phyloP scores from a whole-genome alignment of 2,329 filamentous ascomycete species.

The Penicillium brevicompactum region DNA sequence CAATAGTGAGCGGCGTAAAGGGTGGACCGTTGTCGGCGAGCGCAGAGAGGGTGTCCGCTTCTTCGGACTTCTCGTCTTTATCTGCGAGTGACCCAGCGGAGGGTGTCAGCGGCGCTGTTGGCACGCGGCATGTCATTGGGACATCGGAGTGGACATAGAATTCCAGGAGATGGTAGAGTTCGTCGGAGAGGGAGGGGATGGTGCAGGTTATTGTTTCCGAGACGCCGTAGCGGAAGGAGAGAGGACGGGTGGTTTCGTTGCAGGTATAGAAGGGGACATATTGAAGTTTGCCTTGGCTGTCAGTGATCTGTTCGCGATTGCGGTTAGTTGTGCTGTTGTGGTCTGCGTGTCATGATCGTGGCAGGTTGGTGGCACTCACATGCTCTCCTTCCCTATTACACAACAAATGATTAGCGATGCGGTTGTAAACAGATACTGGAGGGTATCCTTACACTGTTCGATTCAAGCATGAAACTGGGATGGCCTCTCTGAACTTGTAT shows the following conservation, averaged over 20 bases:
- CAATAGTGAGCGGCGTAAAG: constrained; percentile 79
- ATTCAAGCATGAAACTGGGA: constrained; percentile 73
- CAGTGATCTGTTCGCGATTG: constrained; percentile 60
- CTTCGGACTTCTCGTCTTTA: constrained; percentile 46
- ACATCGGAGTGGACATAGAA: constrained; percentile 98
- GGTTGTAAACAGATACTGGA: not conserved
- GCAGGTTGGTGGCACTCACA: constrained; percentile 18
- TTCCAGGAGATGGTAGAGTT: constrained; percentile 61
- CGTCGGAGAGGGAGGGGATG: constrained; percentile 54
- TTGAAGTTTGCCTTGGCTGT: constrained; percentile 77
- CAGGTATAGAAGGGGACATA: constrained; percentile 90
- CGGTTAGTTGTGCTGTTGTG: constrained; percentile 4
- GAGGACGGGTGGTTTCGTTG: constrained; percentile 79
- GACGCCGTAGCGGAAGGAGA: constrained; percentile 84
- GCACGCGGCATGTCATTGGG: constrained; percentile 86
- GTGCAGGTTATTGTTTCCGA: constrained; percentile 62
- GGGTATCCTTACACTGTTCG: constrained; percentile 65
- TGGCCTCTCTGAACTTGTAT: constrained; percentile 60
- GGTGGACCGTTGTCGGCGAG: constrained; percentile 33
- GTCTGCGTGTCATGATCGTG: constrained; percentile 10
- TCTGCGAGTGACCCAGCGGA: constrained; percentile 26
- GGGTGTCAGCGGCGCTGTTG: constrained; percentile 66
- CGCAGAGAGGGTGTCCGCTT: constrained; percentile 50
- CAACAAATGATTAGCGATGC: constrained; percentile 6
- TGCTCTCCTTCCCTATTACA: constrained; percentile 25